Evolutionary conservation across 306 rosid genomes (phyloP), one percentile per base, ranked within the genome.

Genomic region (Glycine tomentella): DNA sequence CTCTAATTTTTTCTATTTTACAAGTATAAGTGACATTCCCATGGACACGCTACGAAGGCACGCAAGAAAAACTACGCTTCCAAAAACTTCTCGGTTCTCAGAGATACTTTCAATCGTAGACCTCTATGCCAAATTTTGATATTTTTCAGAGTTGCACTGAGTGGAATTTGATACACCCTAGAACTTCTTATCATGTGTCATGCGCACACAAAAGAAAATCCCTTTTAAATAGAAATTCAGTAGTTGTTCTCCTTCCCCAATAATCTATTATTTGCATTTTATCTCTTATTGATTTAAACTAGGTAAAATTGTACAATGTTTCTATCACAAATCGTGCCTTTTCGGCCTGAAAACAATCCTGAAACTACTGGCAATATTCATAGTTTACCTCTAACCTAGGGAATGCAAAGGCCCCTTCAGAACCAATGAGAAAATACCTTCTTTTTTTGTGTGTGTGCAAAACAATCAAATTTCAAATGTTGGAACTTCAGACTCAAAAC

Each of bases 401-500:
- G 44, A 36, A 52, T 64, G 9, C 15, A 45, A 3, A 5, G 4
- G 51, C 6, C 51, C 31, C 53, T 25, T 57, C 16, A 46, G 56
- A 31, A 17, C 31, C 45, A 45, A 16, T 50, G 15, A 61, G 7
- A 46, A 76, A 44, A 13, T 48, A 25, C 51, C 78, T 38, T 12
- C 38, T 16, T 25, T 31, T 25, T 13, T 3, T 50, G 17, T 59
- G 48, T 36, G 40, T 50, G 17, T 59, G 48, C 58, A 13, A 25
- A 57, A 67, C 63, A 57, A 48, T 93, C 89, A 93, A 57, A 93
- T 74, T 71, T 95, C 90, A 82, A 95, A 95, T 10, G 94, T 80
- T 15, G 99, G 99, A 81, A 95, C 80, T 71, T 91, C 89, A n/a
- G 92, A 83, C 1, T 84, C 15, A 44, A 75, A 84, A 45, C 94